Evolutionary conservation across 148 eudicot genomes (phyloP), one percentile per base, ranked within the genome.

Genomic region (Arctostaphylos glauca): DNA sequence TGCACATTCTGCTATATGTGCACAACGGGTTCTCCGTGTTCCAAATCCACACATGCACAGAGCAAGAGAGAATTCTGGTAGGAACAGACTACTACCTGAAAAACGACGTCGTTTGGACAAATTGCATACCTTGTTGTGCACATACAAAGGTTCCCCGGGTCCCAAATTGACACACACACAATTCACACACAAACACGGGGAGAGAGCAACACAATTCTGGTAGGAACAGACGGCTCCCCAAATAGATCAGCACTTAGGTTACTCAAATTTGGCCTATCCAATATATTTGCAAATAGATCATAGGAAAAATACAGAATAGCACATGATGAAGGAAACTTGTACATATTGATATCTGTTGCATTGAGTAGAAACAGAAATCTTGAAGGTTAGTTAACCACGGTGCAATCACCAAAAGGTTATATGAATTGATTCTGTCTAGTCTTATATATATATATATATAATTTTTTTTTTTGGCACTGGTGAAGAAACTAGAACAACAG

Each of bases 401-500:
- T 25, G 56, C 16, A 6, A 60, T 49, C 72, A 66, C 66, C 64
- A 70, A 70, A 68, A 18, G 62, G 31, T 68, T 50, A 25, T 18
- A 80, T 8, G 3, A 80, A 49, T 68, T 23, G n/a, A 19, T 23
- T 47, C 53, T n/a, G n/a, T 25, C 43, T 23, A 44, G 81, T 38
- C 55, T 59, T 46, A 10, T 46, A 50, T 13, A 18, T 48, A 31
- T 31, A 0, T 31, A 31, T 31, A n/a, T n/a, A n/a, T n/a, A n/a
- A n/a, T n/a, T n/a, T n/a, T 31, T 31, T 0, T 31, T 31, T 3
- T 23, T 64, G n/a, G 64, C 67, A 43, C 23, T 2, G 48, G 75
- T 19, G 77, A 31, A 76, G 49, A 67, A 83, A 21, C 54, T 38
- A 54, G 59, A 64, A 77, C 8, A 77, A 44, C 12, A n/a, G 53